Conservation (phyloP, 2,329 filamentous ascomycete species). For the Microdochium trichocladiopsis region DNA sequence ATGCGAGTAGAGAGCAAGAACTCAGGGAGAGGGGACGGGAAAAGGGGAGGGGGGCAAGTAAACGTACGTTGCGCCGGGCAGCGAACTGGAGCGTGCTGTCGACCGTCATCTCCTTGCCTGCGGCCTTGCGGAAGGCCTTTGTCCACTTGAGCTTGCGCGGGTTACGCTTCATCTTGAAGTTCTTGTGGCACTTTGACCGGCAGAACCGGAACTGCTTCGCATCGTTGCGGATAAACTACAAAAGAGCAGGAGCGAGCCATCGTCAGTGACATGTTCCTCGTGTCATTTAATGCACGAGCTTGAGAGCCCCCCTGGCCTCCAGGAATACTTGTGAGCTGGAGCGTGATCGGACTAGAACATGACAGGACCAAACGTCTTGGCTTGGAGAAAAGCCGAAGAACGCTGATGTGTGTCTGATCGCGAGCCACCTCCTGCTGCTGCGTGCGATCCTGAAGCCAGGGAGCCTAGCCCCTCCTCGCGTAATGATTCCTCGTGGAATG, state of each 20-base stretch:
- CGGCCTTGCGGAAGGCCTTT: constrained; percentile 80
- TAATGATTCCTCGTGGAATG: background rate
- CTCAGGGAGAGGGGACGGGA: background rate
- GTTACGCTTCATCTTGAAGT: constrained; percentile 98
- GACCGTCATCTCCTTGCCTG: constrained; percentile 82
- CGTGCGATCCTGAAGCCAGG: background rate
- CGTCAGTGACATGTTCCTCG: no score
- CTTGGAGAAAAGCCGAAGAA: no score
- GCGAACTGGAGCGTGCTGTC: constrained; percentile 91
- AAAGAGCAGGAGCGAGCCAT: background rate
- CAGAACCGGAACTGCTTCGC: constrained; percentile 47
- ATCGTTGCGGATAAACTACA: constrained; percentile 15
- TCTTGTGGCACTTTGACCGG: constrained; percentile 53
- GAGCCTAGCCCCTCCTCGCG: background rate
- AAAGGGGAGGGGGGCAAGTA: background rate
- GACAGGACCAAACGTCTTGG: no score
- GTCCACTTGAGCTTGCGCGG: constrained; percentile 97
- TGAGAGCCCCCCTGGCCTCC: no score
- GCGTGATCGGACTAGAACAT: no score
- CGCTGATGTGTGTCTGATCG: no score
- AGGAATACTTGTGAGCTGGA: no score
- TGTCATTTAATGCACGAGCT: no score
- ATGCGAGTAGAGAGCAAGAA: background rate
- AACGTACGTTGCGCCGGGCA: constrained; percentile 73
- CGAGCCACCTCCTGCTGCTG: background rate